Base-by-base conservation (phyloP, 495 filamentous ascomycete species). In the Talaromyces thailandensis region DNA sequence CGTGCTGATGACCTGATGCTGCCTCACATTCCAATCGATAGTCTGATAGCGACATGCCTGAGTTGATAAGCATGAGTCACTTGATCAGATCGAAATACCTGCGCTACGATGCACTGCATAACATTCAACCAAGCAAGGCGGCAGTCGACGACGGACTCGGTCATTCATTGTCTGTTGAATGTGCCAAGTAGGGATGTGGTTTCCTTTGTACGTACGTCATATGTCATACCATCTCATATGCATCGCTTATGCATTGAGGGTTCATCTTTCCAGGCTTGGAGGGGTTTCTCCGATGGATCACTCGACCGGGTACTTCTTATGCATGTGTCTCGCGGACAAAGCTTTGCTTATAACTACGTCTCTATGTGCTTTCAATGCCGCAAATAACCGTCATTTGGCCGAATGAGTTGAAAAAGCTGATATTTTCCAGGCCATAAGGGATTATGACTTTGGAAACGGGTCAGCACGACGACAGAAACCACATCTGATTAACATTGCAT, bases 401-500 rank as follows among this genome's bases (percentile, higher is more conserved):
- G 14, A 40, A 14, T 40, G 35, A 40, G 35, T 37, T 8, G 35
- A 37, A 37, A 37, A 6, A 14, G 12, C 35, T 14, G 2, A 40
- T 4, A 40, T 40, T 0, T 1, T 16, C 35, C 4, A 40, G 32
- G 35, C 5, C 35, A 14, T 12, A 40, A 40, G 35, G 14, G 16
- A 4, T 40, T 14, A 16, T 40, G 16, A 16, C 12, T 40, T 40
- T 16, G 16, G 35, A 40, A 40, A 16, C 35, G 35, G 16, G 12
- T 40, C 35, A 40, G 12, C 12, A 40, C 12, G 16, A 48, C 6
- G n/a, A 18, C 11, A 21, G 43, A 21, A 18, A 48, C n/a, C 40
- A 53, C 51, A 28, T 16, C 50, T 55, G 51, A 28, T 55, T 55
- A 23, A 55, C 51, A 16, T 55, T 55, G 51, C 51, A 55, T 55